Evolutionary conservation across 371 early-diverging fungal genomes (phyloP).

Genomic region (Mucor plumbeus): DNA sequence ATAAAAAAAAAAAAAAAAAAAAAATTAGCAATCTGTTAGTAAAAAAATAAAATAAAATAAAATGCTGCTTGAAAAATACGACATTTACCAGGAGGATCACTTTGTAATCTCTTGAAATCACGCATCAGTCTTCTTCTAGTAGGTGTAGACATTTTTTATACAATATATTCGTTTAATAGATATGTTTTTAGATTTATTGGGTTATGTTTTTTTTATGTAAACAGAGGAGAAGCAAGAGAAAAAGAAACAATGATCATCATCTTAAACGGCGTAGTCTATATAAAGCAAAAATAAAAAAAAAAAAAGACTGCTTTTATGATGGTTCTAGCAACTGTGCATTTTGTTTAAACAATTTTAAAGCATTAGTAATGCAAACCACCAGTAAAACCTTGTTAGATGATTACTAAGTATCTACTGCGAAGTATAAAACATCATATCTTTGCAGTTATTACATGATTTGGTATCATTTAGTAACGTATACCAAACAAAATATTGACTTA

Average conservation of each 20-base stretch:
- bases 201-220: not conserved
- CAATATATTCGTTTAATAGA: not conserved
- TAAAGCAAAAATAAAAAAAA: not conserved
- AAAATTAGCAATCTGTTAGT: too few relatives aligned
- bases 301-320: slow-evolving; percentile 1
- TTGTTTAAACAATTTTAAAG: not conserved
- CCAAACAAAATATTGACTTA: too few relatives aligned
- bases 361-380: not conserved
- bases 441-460: too few relatives aligned
- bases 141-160: slow-evolving; percentile 80
- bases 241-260: slow-evolving; percentile 2
- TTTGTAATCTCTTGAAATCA: slow-evolving; percentile 97
- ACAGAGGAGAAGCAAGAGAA: not conserved
- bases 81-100: slow-evolving; percentile 85
- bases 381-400: not conserved
- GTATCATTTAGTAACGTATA: too few relatives aligned
- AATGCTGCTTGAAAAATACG: not conserved
- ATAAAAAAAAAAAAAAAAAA: too few relatives aligned
- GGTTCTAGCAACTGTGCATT: not conserved
- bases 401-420: not conserved
- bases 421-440: too few relatives aligned
- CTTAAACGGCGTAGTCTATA: not conserved
- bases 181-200: not conserved
- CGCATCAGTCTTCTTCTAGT: slow-evolving; percentile 88
- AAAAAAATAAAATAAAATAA: too few relatives aligned